Percentiles rank a stretch among this genome's conserved stretches.
These are phyloP conservation scores for Trichopus zeylanicus DNA, from an alignment of 116 monocot genomes.

Conservation along the genomic window DNA sequence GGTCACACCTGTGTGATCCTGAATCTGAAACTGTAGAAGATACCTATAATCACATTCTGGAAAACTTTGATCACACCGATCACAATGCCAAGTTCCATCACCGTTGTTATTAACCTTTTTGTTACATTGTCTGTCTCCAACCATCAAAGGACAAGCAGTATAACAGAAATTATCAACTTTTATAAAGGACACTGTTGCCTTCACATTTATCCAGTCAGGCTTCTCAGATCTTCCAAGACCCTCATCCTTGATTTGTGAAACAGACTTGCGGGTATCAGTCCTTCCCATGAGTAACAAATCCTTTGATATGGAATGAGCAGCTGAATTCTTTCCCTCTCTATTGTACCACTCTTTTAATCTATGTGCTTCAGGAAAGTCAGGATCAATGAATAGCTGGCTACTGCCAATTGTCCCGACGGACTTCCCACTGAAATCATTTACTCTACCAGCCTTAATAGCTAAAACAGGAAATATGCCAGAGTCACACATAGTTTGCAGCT, in stretches of 20 bases:
- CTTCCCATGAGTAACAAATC: conserved; percentile 12
- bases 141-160: conserved; percentile 34
- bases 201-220: conserved; percentile 36
- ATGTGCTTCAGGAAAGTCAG: conserved; percentile 22
- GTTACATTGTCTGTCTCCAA: conserved; percentile 30
- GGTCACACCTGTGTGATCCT: conserved; percentile 36
- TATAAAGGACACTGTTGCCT: conserved; percentile 29
- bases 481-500: conserved; percentile 28
- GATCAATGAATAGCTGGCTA: conserved; percentile 30
- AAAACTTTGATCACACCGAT: conserved; percentile 25
- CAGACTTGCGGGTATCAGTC: conserved; percentile 20
- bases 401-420: conserved; percentile 31
- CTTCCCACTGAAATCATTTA: conserved; percentile 37
- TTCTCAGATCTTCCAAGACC: conserved; percentile 33
- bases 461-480: conserved; percentile 25
- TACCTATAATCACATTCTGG: conserved; percentile 44
- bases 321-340: conserved; percentile 17
- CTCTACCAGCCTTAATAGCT: conserved; percentile 32
- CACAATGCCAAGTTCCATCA: conserved; percentile 41
- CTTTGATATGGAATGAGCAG: conserved; percentile 23
- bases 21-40: conserved; percentile 29
- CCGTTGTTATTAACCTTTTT: conserved; percentile 45
- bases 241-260: conserved; percentile 40
- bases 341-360: conserved; percentile 23
- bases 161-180: conserved; percentile 37